Conservation (phyloP, 192 early-diverging fungal genomes). For the Funneliformis geosporum region DNA sequence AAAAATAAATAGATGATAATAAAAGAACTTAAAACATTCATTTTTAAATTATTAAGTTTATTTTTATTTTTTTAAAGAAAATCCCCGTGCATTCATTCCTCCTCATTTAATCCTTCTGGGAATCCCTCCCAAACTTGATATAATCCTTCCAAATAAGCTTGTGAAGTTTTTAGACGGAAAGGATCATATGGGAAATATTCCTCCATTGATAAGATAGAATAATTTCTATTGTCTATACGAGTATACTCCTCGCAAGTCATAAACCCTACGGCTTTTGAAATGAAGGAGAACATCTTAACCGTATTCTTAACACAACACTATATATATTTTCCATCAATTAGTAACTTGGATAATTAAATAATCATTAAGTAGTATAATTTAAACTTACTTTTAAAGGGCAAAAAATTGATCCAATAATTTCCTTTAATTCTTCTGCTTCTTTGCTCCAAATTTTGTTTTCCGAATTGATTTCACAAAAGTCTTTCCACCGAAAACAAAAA, state of each 20-base stretch:
- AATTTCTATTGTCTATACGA: conserved; percentile 32
- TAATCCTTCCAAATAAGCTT: conserved; percentile 64
- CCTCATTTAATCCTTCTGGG: not conserved
- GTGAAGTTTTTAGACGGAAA: conserved; percentile 70
- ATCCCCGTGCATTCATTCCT: not conserved
- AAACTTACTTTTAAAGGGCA: conserved; percentile 67
- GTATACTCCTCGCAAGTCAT: conserved; percentile 41
- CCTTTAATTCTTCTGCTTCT: conserved; percentile 68
- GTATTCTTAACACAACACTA: conserved; percentile 74
- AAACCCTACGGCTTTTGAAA: conserved; percentile 77
- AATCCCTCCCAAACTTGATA: conserved; percentile 78
- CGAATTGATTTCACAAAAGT: conserved; percentile 54
- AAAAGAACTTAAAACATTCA: too few relatives aligned
- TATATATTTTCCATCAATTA: not conserved
- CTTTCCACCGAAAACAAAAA: conserved; percentile 93
- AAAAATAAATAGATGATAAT: too few relatives aligned
- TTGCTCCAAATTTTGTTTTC: conserved; percentile 55
- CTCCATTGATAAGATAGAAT: conserved; percentile 55
- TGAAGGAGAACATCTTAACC: conserved; percentile 82
- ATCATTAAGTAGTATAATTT: not conserved
- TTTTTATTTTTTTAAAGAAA: not conserved
- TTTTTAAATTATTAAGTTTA: not conserved
- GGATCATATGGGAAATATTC: conserved; percentile 96
- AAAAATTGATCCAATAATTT: conserved; percentile 74
- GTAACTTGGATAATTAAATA: not conserved